These are phyloP conservation scores for Starmerella potacharoeniae DNA, from an alignment of 805 yeast genomes.

Conservation along the genomic window DNA sequence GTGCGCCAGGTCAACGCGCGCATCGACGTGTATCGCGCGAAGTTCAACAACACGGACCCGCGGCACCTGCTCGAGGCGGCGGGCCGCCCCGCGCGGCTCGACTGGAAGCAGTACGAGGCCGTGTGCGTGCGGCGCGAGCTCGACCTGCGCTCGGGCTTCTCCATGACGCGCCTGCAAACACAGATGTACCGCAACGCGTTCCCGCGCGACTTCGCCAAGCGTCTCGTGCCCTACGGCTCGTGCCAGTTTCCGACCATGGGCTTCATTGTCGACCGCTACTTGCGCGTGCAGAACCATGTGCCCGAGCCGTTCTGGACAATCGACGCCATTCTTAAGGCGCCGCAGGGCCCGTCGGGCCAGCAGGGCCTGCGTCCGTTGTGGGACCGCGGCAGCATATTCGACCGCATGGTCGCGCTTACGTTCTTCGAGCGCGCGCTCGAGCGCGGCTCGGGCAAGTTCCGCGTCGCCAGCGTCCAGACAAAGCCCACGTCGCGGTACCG, in stretches of 20 bases:
- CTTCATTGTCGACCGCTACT: slow-evolving; percentile 84
- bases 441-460: slow-evolving; percentile 36
- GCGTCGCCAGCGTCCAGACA: slow-evolving; percentile 39
- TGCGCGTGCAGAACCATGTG: slow-evolving; percentile 56
- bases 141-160: slow-evolving; percentile 79
- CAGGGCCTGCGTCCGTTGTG: slow-evolving; percentile 42
- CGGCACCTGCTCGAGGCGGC: slow-evolving; percentile 68
- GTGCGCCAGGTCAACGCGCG: slow-evolving; percentile 44
- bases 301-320: slow-evolving; percentile 77
- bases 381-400: slow-evolving; percentile 64
- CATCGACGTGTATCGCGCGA: slow-evolving; percentile 58
- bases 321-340: slow-evolving; percentile 37
- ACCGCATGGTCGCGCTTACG: slow-evolving; percentile 49
- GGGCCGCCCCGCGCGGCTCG: slow-evolving; percentile 47
- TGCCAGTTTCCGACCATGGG: slow-evolving; percentile 98
- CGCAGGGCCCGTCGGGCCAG: slow-evolving; percentile 2
- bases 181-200: slow-evolving; percentile 32
- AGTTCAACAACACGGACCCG: slow-evolving; percentile 76
- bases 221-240: slow-evolving; percentile 66
- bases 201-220: slow-evolving; percentile 20
- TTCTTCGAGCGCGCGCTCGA: slow-evolving; percentile 59
- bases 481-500: slow-evolving; percentile 65
- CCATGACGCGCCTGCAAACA: slow-evolving; percentile 75
- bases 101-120: slow-evolving; percentile 64
- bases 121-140: slow-evolving; percentile 78